phyloP scores from a whole-genome alignment of 1,284 basidiomycete genomes.

The Leucoagaricus sp. region DNA sequence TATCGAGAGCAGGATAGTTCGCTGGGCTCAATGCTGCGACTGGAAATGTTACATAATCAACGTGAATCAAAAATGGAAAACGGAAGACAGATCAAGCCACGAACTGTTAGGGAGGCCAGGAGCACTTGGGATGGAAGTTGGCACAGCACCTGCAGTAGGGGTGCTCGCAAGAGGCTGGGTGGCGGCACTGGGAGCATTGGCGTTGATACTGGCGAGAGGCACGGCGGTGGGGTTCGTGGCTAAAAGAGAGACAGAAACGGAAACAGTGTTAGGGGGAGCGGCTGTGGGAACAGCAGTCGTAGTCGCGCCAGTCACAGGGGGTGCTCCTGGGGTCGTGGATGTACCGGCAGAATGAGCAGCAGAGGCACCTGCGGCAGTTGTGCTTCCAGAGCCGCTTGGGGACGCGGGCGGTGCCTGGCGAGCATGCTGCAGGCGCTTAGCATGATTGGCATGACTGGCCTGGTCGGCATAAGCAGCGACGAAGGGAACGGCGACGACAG shows the following conservation, averaged over 20 bases:
- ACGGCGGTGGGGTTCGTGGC: constrained; percentile 64
- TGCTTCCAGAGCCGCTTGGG: constrained; percentile 11
- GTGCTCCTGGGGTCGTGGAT: not conserved
- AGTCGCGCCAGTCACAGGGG: too few species aligned
- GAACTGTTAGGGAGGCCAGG: constrained; percentile 52
- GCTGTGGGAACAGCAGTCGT: not conserved
- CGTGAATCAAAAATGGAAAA: not conserved
- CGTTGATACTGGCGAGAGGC: constrained; percentile 48
- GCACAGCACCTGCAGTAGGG: constrained; percentile 43
- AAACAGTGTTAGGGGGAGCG: constrained; percentile 23
- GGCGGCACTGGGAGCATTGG: constrained; percentile 37
- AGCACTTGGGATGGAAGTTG: constrained; percentile 46
- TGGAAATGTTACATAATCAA: constrained; percentile 23
- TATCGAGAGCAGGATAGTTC: constrained; percentile 75
- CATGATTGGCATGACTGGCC: constrained; percentile 16
- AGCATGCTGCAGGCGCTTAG: constrained; percentile 21
- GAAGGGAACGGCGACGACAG: constrained; percentile 32
- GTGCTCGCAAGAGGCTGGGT: constrained; percentile 41
- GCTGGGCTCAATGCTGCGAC: constrained; percentile 41
- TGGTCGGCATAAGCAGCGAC: constrained; percentile 25
- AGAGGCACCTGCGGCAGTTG: constrained; percentile 11
- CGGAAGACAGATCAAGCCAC: constrained; percentile 18
- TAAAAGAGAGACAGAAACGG: constrained; percentile 42
- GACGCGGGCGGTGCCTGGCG: constrained; percentile 24
- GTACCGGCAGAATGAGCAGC: not conserved